Conservation (phyloP, 805 yeast species). For the Ogataea nitratoaversa region DNA sequence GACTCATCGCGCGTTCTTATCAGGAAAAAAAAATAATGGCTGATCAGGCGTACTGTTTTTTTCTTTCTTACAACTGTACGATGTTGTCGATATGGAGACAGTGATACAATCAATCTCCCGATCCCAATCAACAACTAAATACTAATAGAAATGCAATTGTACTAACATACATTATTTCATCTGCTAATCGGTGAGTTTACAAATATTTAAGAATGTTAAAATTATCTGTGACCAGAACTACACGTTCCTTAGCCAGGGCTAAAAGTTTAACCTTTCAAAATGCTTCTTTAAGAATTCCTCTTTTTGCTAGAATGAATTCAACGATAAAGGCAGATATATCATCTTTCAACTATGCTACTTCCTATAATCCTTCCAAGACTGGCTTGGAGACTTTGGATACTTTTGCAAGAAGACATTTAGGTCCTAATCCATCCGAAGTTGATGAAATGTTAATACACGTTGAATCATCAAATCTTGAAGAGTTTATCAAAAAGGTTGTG, state of each 20-base stretch:
- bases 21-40: too few species aligned
- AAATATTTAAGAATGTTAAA: conserved; percentile 4
- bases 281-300: not conserved
- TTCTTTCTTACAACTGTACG: too few species aligned
- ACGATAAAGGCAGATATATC: conserved; percentile 46
- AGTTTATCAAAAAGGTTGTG: conserved; percentile 67
- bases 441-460: conserved; percentile 59
- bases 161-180: too few species aligned
- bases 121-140: too few species aligned
- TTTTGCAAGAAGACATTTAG: conserved; percentile 87
- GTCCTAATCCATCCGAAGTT: conserved; percentile 67
- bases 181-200: too few species aligned
- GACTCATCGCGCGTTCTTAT: too few species aligned
- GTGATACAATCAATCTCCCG: too few species aligned
- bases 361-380: conserved; percentile 40
- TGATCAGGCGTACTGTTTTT: too few species aligned
- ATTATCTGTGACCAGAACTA: conserved; percentile 1
- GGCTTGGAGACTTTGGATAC: conserved; percentile 54
- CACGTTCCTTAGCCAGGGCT: not conserved
- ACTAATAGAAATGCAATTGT: not conserved
- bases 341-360: conserved; percentile 43
- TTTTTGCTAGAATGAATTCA: conserved; percentile 11
- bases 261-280: not conserved
- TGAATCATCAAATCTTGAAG: conserved; percentile 63
- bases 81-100: too few species aligned